phyloP scores from a whole-genome alignment of 495 filamentous ascomycete genomes.

The Aspergillus sparsus region DNA sequence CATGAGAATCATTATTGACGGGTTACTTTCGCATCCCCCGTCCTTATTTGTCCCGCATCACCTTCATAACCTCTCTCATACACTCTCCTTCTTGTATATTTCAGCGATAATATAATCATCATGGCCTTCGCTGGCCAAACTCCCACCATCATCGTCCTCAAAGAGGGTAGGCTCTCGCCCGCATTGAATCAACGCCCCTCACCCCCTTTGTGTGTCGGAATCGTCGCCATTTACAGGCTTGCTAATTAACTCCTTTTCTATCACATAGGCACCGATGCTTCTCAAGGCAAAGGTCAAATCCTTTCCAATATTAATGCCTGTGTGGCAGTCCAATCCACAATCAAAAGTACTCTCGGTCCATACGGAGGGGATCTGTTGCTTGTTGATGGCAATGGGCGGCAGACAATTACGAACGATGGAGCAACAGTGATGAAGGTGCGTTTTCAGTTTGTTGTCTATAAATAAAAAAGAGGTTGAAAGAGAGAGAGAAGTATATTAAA shows the following conservation, averaged over 20 bases:
- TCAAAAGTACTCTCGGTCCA: conserved; percentile 93
- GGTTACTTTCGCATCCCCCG: conserved; percentile 30
- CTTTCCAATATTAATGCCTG: conserved; percentile 99
- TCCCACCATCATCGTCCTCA: conserved; percentile 97
- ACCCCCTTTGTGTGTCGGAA: conserved; percentile 22
- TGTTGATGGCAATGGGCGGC: conserved; percentile 90
- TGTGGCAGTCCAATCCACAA: conserved; percentile 92
- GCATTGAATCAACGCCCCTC: conserved; percentile 32
- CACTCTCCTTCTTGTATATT: conserved; percentile 10
- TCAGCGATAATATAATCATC: conserved; percentile 22
- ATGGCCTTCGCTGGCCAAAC: conserved; percentile 99
- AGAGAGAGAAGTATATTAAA: neutral
- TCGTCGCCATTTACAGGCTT: conserved; percentile 20
- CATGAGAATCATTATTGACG: conserved; percentile 24
- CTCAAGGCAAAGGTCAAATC: conserved; percentile 95
- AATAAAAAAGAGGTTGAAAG: neutral
- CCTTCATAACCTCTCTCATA: conserved; percentile 15
- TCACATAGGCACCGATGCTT: conserved; percentile 83
- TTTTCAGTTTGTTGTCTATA: neutral
- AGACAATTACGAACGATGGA: conserved; percentile 99
- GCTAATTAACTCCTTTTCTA: conserved; percentile 8
- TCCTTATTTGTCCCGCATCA: conserved; percentile 18
- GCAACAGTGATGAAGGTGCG: conserved; percentile 97
- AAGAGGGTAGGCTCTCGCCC: conserved; percentile 73
- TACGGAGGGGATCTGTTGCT: conserved; percentile 96